phyloP scores from a whole-genome alignment of 345 rosid species.

The Aethionema arabicum region DNA sequence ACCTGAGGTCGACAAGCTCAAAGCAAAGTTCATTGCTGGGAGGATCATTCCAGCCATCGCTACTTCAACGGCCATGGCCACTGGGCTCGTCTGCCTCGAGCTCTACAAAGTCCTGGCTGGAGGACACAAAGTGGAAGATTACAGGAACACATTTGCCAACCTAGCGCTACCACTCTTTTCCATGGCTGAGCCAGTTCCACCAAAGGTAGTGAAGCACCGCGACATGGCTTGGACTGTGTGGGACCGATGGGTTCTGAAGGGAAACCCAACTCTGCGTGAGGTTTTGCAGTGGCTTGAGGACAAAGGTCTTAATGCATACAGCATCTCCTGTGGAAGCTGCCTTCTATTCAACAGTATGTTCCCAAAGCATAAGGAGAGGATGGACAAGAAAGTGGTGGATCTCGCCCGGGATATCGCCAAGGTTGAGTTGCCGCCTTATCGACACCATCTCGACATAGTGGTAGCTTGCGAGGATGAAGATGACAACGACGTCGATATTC shows the following conservation, averaged over 20 bases:
- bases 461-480: conserved; percentile 93
- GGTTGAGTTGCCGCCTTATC: conserved; percentile 65
- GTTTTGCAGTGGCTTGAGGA: conserved; percentile 76
- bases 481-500: conserved; percentile 82
- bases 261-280: conserved; percentile 74
- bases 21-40: conserved; percentile 79
- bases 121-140: conserved; percentile 64
- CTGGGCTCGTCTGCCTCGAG: conserved; percentile 76
- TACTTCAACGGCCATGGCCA: conserved; percentile 91
- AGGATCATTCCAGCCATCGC: conserved; percentile 82
- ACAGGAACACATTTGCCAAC: conserved; percentile 69
- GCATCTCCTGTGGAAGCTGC: conserved; percentile 86
- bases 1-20: conserved; percentile 74
- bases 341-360: conserved; percentile 81
- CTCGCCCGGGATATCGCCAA: conserved; percentile 79
- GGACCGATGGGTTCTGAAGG: conserved; percentile 80
- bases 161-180: conserved; percentile 72
- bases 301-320: conserved; percentile 79
- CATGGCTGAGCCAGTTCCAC: conserved; percentile 80
- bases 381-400: conserved; percentile 84
- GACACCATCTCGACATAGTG: conserved; percentile 68
- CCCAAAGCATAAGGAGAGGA: conserved; percentile 73
- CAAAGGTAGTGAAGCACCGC: conserved; percentile 70
- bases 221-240: conserved; percentile 94
- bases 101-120: conserved; percentile 65